Evolutionary conservation across 805 yeast species (phyloP).

Genomic region (Yamadazyma sp.): DNA sequence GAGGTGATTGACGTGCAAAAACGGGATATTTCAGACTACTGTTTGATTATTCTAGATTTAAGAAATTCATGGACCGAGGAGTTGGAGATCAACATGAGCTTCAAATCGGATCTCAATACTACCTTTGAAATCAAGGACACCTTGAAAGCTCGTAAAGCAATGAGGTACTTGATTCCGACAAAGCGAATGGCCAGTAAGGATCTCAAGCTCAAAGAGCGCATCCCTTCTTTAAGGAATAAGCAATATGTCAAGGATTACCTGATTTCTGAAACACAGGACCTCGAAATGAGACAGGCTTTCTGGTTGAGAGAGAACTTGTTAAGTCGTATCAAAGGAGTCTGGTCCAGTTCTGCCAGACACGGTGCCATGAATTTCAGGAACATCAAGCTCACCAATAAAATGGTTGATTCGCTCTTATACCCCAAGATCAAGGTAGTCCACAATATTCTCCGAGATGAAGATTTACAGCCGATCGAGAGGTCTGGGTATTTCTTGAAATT

Average conservation of each 20-base stretch:
- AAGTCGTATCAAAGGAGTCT: conserved; percentile 57
- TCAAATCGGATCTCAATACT: conserved; percentile 4
- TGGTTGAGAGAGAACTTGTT: conserved; percentile 79
- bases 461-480: conserved; percentile 13
- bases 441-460: conserved; percentile 18
- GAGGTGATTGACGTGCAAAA: conserved; percentile 1
- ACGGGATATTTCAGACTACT: conserved; percentile 45
- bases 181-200: conserved; percentile 48
- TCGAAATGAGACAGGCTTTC: conserved; percentile 59
- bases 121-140: conserved; percentile 28
- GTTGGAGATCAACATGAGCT: conserved; percentile 19
- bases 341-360: conserved; percentile 46
- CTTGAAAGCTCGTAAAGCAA: conserved; percentile 29
- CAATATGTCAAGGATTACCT: conserved; percentile 66
- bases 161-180: conserved; percentile 72
- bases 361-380: conserved; percentile 71
- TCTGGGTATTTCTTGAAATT: conserved; percentile 33
- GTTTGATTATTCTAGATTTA: conserved; percentile 69
- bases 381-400: conserved; percentile 57
- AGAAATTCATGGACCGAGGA: conserved; percentile 78
- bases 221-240: conserved; percentile 69
- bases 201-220: conserved; percentile 46
- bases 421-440: conserved; percentile 49
- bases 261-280: conserved; percentile 55
- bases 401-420: conserved; percentile 55